phyloP scores from a whole-genome alignment of 1,284 basidiomycete genomes.

The Fomitopsis schrenkii region DNA sequence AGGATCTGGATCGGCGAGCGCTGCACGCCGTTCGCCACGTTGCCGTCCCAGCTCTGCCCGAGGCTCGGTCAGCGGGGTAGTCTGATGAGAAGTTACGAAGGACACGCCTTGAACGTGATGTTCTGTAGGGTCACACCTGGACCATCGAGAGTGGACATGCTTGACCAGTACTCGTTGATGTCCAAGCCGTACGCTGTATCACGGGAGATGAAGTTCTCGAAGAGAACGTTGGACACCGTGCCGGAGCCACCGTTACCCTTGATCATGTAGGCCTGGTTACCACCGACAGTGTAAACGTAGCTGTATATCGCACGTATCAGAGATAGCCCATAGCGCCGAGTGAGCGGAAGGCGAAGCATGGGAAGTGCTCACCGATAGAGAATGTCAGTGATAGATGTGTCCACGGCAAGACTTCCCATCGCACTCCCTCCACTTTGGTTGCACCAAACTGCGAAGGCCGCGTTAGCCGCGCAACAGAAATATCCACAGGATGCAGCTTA shows the following conservation, averaged over 20 bases:
- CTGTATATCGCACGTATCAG: not conserved
- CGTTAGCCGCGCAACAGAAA: too few species aligned
- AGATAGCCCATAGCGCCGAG: not conserved
- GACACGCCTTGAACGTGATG: slow-evolving; percentile 25
- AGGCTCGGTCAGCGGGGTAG: not conserved
- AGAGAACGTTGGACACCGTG: slow-evolving; percentile 29
- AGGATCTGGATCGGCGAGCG: slow-evolving; percentile 29
- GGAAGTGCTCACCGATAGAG: slow-evolving; percentile 18
- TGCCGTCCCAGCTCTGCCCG: slow-evolving; percentile 30
- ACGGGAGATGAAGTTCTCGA: slow-evolving; percentile 30
- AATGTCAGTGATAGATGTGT: slow-evolving; percentile 30
- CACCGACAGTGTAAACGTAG: slow-evolving; percentile 32
- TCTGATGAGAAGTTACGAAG: not conserved
- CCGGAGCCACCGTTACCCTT: slow-evolving; percentile 32
- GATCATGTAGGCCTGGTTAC: slow-evolving; percentile 35
- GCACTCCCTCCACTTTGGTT: slow-evolving; percentile 34
- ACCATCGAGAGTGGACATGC: slow-evolving; percentile 18
- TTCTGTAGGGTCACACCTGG: slow-evolving; percentile 27
- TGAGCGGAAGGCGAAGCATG: too few species aligned
- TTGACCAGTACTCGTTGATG: slow-evolving; percentile 31
- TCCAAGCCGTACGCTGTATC: slow-evolving; percentile 31
- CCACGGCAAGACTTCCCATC: slow-evolving; percentile 29
- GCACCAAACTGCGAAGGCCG: slow-evolving; percentile 26
- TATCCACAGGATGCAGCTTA: not conserved
- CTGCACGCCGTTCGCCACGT: slow-evolving; percentile 25